phyloP scores from a whole-genome alignment of 2,329 filamentous ascomycete genomes.

The Diaporthe citri region DNA sequence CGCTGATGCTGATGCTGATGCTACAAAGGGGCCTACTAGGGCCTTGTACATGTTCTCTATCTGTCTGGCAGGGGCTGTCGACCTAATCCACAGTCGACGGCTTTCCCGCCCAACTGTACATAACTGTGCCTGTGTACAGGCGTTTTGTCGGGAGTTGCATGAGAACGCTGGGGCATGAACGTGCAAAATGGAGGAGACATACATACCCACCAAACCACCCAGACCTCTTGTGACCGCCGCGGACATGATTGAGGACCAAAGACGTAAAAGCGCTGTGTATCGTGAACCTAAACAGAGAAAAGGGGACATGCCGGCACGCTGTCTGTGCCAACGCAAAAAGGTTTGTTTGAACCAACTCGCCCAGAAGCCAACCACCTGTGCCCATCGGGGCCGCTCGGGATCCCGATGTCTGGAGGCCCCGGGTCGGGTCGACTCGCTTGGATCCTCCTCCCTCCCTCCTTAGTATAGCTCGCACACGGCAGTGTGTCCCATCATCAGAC shows the following conservation, averaged over 20 bases:
- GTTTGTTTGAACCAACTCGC: neutral
- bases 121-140: neutral
- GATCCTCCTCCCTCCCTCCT: too few species aligned
- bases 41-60: slow-evolving; percentile 5
- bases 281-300: neutral
- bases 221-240: neutral
- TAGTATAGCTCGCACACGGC: slow-evolving; percentile 13
- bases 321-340: slow-evolving; percentile 6
- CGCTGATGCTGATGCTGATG: neutral
- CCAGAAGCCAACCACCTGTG: neutral
- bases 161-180: neutral
- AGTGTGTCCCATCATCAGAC: slow-evolving; percentile 7
- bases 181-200: slow-evolving; percentile 9
- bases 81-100: slow-evolving; percentile 1
- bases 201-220: neutral
- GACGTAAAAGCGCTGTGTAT: neutral
- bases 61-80: neutral
- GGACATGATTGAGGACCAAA: neutral
- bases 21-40: neutral
- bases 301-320: neutral
- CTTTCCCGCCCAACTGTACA: slow-evolving; percentile 12
- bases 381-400: neutral
- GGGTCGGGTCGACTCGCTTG: neutral
- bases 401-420: neutral
- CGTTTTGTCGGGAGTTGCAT: neutral